Percentiles rank a stretch among this genome's conserved stretches.
phyloP scores from a whole-genome alignment of 805 yeast genomes.

The Maudiozyma turicensis region DNA sequence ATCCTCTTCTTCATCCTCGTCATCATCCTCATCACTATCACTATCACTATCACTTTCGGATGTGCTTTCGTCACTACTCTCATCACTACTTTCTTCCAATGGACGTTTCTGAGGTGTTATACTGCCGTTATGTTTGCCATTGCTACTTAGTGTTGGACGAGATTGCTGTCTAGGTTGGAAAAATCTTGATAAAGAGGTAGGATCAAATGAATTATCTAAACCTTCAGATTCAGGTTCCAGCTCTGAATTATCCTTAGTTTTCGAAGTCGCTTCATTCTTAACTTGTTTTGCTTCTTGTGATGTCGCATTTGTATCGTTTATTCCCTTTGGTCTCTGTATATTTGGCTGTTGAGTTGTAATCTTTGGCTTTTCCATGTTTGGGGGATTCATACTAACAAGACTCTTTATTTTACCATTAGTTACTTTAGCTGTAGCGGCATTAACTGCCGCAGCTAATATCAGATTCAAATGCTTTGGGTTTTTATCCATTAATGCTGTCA shows the following conservation, averaged over 20 bases:
- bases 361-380: conserved; percentile 3
- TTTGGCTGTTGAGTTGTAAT: not conserved
- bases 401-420: conserved; percentile 45
- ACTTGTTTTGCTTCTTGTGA: not conserved
- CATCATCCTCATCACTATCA: conserved; percentile 29
- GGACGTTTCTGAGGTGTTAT: conserved; percentile 18
- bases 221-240: not conserved
- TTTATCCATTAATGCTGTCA: conserved; percentile 66
- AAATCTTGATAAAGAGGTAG: conserved; percentile 28
- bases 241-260: not conserved
- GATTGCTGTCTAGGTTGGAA: conserved; percentile 28
- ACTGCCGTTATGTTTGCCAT: conserved; percentile 3
- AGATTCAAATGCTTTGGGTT: conserved; percentile 75
- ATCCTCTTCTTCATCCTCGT: conserved; percentile 10
- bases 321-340: not conserved
- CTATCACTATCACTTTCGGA: conserved; percentile 22
- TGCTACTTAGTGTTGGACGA: conserved; percentile 13
- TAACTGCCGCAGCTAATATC: conserved; percentile 69
- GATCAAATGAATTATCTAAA: conserved; percentile 21
- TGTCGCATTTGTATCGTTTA: not conserved
- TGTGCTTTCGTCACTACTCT: conserved; percentile 4
- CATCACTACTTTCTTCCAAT: conserved; percentile 7
- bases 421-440: conserved; percentile 60
- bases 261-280: not conserved
- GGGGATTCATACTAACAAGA: conserved; percentile 27